phyloP scores from a whole-genome alignment of 2,329 filamentous ascomycete genomes.

The Aspergillus persii region DNA sequence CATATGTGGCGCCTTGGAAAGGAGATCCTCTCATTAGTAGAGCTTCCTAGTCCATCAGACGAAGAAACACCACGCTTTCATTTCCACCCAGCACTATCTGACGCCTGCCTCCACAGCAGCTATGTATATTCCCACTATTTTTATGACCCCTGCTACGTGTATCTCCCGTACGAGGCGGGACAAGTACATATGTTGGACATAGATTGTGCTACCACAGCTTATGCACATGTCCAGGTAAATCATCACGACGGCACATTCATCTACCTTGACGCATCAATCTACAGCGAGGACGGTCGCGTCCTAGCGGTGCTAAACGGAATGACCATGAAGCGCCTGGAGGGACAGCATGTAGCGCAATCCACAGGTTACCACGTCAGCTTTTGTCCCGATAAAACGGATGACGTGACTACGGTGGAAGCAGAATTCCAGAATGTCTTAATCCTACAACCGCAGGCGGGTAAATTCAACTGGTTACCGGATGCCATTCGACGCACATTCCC shows the following conservation, averaged over 20 bases:
- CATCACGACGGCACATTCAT: neutral
- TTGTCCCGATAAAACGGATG: neutral
- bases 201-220: neutral
- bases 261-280: neutral
- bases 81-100: neutral
- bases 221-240: neutral
- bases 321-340: neutral
- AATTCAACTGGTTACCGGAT: neutral
- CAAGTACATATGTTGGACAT: neutral
- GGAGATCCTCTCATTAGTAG: neutral
- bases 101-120: neutral
- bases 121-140: neutral
- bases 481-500: neutral
- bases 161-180: neutral
- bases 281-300: neutral
- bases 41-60: neutral
- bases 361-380: neutral
- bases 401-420: neutral
- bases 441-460: neutral
- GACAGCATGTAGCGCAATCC: neutral
- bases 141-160: neutral
- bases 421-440: neutral
- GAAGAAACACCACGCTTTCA: neutral
- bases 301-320: neutral
- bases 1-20: neutral